Percentiles rank a stretch among this genome's conserved stretches.
Evolutionary conservation across 2,329 filamentous ascomycete species (phyloP).

Genomic region (Colletotrichum sp.): DNA sequence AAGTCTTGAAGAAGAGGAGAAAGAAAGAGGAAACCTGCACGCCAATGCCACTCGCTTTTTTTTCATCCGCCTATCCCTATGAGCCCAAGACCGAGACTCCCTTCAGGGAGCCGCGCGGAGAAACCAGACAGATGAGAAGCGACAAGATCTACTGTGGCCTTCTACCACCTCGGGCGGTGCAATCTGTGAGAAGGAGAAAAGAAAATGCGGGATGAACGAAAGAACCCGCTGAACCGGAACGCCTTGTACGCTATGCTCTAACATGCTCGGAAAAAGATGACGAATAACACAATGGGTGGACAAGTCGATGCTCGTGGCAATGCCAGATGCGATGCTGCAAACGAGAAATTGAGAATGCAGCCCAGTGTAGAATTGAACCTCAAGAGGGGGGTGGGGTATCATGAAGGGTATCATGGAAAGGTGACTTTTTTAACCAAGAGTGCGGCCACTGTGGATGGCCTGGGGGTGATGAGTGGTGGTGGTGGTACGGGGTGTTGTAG

Average conservation of each 20-base stretch:
- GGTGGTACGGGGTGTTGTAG: conserved; percentile 39
- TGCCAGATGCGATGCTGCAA: conserved; percentile 16
- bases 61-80: conserved; percentile 7
- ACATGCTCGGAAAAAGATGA: conserved; percentile 29
- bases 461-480: conserved; percentile 40
- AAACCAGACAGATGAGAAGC: conserved; percentile 16
- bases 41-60: conserved; percentile 18
- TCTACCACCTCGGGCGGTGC: conserved; percentile 13
- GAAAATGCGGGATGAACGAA: conserved; percentile 23
- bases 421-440: conserved; percentile 45
- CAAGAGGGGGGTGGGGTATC: conserved; percentile 25
- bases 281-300: conserved; percentile 18
- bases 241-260: conserved; percentile 46
- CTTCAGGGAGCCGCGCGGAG: conserved; percentile 1
- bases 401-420: conserved; percentile 26
- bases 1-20: neutral
- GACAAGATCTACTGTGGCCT: conserved; percentile 18
- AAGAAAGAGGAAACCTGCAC: neutral
- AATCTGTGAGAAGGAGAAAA: conserved; percentile 14
- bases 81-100: conserved; percentile 11
- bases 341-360: conserved; percentile 9
- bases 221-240: conserved; percentile 31
- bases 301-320: conserved; percentile 13
- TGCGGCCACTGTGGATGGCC: conserved; percentile 58
- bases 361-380: conserved; percentile 19